Conservation (phyloP, 345 rosid genomes). For the Geranium rotundifolium region DNA sequence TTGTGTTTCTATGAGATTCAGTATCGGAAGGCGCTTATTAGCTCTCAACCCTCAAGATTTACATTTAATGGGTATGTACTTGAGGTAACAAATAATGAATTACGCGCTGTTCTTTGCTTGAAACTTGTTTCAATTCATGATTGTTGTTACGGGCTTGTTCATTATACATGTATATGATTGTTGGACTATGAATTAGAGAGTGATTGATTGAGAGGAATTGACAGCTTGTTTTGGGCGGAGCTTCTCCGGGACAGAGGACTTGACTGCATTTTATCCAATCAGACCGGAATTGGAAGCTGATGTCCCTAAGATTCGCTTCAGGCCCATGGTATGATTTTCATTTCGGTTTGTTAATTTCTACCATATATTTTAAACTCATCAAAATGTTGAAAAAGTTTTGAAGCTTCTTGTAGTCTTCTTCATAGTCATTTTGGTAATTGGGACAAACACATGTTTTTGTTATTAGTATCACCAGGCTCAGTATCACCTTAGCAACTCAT, state of each 20-base stretch:
- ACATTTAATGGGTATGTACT: neutral
- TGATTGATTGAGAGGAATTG: neutral
- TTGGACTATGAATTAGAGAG: neutral
- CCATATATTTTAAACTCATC: too few species aligned
- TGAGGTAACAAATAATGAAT: neutral
- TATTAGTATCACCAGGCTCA: too few species aligned
- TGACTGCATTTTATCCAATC: slow-evolving; percentile 63
- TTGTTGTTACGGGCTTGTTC: too few species aligned
- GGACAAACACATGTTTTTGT: too few species aligned
- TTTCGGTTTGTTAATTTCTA: neutral
- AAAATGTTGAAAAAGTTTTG: neutral
- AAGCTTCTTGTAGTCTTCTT: neutral
- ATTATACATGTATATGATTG: too few species aligned
- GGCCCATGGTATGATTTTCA: slow-evolving; percentile 37
- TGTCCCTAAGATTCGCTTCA: slow-evolving; percentile 65
- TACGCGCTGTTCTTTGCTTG: neutral
- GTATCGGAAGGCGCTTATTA: too few species aligned
- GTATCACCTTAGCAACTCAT: too few species aligned
- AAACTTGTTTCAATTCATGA: too few species aligned
- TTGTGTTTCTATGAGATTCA: too few species aligned
- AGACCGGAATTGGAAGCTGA: slow-evolving; percentile 57
- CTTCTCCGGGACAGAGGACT: slow-evolving; percentile 15
- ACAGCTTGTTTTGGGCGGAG: neutral
- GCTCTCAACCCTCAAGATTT: neutral
- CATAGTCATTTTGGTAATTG: too few species aligned